These are phyloP conservation scores for Ambrosia artemisiifolia DNA, from an alignment of 129 eudicot genomes.

Conservation along the genomic window DNA sequence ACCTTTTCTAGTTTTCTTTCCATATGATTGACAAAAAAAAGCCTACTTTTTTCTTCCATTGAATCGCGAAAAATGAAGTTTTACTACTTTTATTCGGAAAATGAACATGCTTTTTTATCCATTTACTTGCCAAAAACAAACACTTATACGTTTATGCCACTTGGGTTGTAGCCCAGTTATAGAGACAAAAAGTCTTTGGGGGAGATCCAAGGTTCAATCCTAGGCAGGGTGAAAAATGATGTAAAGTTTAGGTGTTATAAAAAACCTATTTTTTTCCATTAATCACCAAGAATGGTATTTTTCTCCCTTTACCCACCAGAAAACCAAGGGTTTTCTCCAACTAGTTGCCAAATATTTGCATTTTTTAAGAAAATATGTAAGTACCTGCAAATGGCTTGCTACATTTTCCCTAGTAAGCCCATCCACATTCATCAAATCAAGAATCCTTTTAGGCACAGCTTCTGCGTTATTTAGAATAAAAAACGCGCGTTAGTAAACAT, in stretches of 20 bases:
- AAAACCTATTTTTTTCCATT: background rate
- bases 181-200: too few relatives aligned
- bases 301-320: background rate
- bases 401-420: constrained; percentile 97
- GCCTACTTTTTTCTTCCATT: background rate
- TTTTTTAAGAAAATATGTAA: constrained; percentile 5
- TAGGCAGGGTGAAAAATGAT: too few relatives aligned
- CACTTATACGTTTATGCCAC: too few relatives aligned
- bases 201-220: too few relatives aligned
- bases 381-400: constrained; percentile 96
- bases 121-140: background rate
- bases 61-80: background rate
- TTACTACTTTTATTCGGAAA: background rate
- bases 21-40: background rate
- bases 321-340: background rate
- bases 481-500: background rate
- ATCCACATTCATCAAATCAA: constrained; percentile 90
- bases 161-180: too few relatives aligned
- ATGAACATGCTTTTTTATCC: background rate
- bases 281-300: background rate
- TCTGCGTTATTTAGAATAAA: constrained; percentile 42
- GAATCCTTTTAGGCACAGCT: constrained; percentile 95
- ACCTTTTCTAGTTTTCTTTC: background rate
- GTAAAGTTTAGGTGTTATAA: too few relatives aligned
- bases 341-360: constrained; percentile 1